Percentiles rank a stretch among this genome's conserved stretches.
Conservation (phyloP, 768 basidiomycete species). For the Nidula microcarpa region DNA sequence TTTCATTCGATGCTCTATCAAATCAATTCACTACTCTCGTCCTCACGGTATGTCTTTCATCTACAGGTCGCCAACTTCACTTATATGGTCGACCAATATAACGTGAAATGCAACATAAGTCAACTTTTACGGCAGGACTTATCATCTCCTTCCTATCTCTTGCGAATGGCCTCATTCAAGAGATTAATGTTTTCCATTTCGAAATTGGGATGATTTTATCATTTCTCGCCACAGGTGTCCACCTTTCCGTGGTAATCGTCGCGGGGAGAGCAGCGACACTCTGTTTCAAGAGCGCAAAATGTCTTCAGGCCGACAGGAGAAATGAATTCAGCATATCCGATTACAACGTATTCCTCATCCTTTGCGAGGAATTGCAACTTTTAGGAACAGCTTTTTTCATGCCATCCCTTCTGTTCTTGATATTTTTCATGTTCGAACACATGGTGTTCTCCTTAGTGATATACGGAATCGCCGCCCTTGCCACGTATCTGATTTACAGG, state of each 20-base stretch:
- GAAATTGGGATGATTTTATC: conserved; percentile 5
- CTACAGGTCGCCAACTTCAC: no score
- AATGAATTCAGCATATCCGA: not conserved
- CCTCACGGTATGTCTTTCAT: no score
- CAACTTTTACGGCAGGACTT: conserved; percentile 5
- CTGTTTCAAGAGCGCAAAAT: no score
- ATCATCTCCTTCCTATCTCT: conserved; percentile 5
- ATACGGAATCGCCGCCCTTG: not conserved
- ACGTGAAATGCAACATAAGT: not conserved
- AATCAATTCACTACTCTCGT: no score
- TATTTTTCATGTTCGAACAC: conserved; percentile 3
- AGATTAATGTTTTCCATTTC: not conserved
- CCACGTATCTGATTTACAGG: not conserved
- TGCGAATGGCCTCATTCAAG: not conserved
- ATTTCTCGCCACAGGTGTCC: conserved; percentile 4
- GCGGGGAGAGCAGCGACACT: not conserved
- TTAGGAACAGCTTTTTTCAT: conserved; percentile 4
- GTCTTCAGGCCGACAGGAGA: no score
- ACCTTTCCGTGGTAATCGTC: conserved; percentile 1
- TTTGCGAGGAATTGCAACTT: conserved; percentile 7
- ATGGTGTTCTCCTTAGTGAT: not conserved
- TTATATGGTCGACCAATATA: no score
- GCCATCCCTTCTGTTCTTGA: not conserved
- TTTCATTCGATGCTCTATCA: no score
- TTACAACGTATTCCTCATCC: conserved; percentile 1